phyloP scores from a whole-genome alignment of 345 rosid species.

The Aurinia saxatilis region DNA sequence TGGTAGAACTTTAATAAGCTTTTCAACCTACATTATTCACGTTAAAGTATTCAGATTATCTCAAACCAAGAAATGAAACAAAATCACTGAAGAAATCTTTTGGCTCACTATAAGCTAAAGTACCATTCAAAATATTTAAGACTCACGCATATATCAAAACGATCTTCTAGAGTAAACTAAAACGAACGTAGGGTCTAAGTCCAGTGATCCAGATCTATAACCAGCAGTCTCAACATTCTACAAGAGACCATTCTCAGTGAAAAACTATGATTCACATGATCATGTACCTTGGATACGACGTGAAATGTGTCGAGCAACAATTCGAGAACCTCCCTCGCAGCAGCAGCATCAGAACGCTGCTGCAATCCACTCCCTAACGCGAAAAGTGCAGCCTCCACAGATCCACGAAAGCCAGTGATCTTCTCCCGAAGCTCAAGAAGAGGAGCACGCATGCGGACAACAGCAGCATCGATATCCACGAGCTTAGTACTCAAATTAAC shows the following conservation, averaged over 20 bases:
- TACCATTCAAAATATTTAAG: too few relatives aligned
- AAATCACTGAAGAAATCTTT: not conserved
- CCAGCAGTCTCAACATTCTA: not conserved
- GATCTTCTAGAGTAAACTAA: not conserved
- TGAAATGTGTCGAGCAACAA: slow-evolving; percentile 86
- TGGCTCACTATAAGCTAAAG: not conserved
- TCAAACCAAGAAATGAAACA: not conserved
- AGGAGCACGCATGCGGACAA: slow-evolving; percentile 95
- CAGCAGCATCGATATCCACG: slow-evolving; percentile 86
- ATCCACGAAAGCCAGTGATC: slow-evolving; percentile 71
- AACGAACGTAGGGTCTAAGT: not conserved
- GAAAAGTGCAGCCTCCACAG: slow-evolving; percentile 62
- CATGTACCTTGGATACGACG: slow-evolving; percentile 83
- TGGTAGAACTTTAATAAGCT: slow-evolving; percentile 87
- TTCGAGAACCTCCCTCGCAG: slow-evolving; percentile 84
- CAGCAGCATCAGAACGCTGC: slow-evolving; percentile 93
- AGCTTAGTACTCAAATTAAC: slow-evolving; percentile 95
- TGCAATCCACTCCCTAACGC: slow-evolving; percentile 66
- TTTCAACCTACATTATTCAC: slow-evolving; percentile 62
- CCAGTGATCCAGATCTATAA: not conserved
- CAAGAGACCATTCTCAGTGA: not conserved
- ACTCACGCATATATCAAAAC: not conserved
- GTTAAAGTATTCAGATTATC: not conserved
- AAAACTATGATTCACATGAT: not conserved
- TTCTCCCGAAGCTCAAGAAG: slow-evolving; percentile 81